Evolutionary conservation across 371 early-diverging fungal species (phyloP).

Genomic region (Capniomyces stellatus): DNA sequence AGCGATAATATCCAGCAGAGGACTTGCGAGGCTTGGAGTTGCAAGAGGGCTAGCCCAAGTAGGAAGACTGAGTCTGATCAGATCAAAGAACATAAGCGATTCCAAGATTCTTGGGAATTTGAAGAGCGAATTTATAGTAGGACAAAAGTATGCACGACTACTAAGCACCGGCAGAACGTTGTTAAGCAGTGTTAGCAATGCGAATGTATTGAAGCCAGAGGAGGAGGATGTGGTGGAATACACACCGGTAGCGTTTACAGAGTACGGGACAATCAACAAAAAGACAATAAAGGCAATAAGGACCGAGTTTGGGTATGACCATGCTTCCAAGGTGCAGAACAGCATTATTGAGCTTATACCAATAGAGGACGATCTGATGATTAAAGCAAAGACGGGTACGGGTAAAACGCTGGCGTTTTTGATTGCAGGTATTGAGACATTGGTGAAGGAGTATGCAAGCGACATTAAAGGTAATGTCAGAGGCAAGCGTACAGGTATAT

Average conservation of each 20-base stretch:
- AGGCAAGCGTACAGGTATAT: slow-evolving; percentile 35
- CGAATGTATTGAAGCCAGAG: too few relatives aligned
- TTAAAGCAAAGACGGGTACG: slow-evolving; percentile 95
- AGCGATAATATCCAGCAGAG: too few relatives aligned
- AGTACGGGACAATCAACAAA: slow-evolving; percentile 29
- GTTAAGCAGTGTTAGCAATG: too few relatives aligned
- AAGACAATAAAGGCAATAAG: slow-evolving; percentile 43
- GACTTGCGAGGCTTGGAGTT: too few relatives aligned
- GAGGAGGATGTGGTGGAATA: slow-evolving; percentile 14
- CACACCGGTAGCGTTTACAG: slow-evolving; percentile 33
- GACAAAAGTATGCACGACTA: too few relatives aligned
- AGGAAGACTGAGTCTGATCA: too few relatives aligned
- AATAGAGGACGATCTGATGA: slow-evolving; percentile 54
- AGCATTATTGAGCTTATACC: slow-evolving; percentile 56
- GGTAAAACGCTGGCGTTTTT: slow-evolving; percentile 94
- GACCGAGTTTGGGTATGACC: slow-evolving; percentile 45
- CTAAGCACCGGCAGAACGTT: too few relatives aligned
- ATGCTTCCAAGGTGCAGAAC: slow-evolving; percentile 68
- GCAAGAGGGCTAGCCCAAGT: too few relatives aligned
- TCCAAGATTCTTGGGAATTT: too few relatives aligned
- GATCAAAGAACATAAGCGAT: too few relatives aligned
- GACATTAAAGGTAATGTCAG: slow-evolving; percentile 10
- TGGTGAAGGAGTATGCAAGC: slow-evolving; percentile 23
- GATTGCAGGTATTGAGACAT: slow-evolving; percentile 67
- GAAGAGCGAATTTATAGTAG: too few relatives aligned